phyloP scores from a whole-genome alignment of 139 green algal genomes.

The Chlamydomonas schloesseri region DNA sequence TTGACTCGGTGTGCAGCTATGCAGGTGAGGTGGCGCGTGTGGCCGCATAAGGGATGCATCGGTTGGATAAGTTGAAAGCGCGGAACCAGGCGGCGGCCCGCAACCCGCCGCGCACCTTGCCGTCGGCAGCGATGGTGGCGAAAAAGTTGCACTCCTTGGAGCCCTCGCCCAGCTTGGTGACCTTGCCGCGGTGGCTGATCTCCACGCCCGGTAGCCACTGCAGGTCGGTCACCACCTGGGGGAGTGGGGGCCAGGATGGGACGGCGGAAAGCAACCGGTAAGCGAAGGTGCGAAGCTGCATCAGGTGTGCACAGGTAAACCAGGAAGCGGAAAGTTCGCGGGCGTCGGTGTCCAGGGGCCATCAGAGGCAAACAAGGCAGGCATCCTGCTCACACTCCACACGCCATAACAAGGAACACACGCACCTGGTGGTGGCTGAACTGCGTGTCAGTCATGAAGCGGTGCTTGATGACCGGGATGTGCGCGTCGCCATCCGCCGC shows the following conservation, averaged over 20 bases:
- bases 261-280: not conserved
- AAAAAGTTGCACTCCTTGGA: constrained; percentile 81
- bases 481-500: constrained; percentile 13
- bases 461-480: constrained; percentile 57
- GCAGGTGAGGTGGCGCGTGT: no score
- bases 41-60: no score
- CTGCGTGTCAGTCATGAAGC: constrained; percentile 63
- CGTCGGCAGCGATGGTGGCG: constrained; percentile 73
- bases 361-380: no score
- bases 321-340: not conserved
- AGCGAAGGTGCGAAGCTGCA: no score
- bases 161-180: constrained; percentile 52
- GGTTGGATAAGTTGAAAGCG: no score
- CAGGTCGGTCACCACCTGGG: constrained; percentile 75
- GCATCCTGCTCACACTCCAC: no score
- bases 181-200: constrained; percentile 55
- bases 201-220: constrained; percentile 83
- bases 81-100: no score
- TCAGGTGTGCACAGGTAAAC: no score
- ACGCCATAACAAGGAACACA: no score
- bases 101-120: constrained; percentile 66
- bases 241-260: not conserved
- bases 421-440: constrained; percentile 59
- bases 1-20: no score
- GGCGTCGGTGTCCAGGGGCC: no score